Evolutionary conservation across 2,329 filamentous ascomycete genomes (phyloP).

Genomic region (Mariannaea sp.): DNA sequence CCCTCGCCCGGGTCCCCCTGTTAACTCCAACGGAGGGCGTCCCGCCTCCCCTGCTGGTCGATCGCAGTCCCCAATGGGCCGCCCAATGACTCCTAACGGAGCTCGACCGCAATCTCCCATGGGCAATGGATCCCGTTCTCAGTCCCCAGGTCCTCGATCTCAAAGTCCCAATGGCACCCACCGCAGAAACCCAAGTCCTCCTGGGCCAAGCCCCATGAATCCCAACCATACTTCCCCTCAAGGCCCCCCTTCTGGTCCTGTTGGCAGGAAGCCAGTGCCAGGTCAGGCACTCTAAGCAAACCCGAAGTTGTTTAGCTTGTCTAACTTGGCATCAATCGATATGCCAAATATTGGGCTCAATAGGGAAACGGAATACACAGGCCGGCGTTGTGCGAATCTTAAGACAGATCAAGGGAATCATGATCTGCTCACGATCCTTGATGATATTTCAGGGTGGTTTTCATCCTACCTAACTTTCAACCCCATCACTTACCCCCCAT

Average conservation of each 20-base stretch:
- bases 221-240: constrained; percentile 43
- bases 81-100: constrained; percentile 33
- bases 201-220: constrained; percentile 54
- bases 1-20: constrained; percentile 56
- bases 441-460: constrained; percentile 35
- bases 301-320: constrained; percentile 8
- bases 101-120: constrained; percentile 43
- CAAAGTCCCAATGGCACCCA: constrained; percentile 50
- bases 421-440: constrained; percentile 31
- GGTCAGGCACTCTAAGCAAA: constrained; percentile 54
- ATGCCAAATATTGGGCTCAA: constrained; percentile 24
- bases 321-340: constrained; percentile 24
- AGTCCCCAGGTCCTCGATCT: constrained; percentile 40
- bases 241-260: constrained; percentile 46
- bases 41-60: constrained; percentile 47
- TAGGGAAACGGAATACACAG: constrained; percentile 34
- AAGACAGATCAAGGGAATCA: constrained; percentile 30
- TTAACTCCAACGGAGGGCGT: constrained; percentile 47
- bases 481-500: constrained; percentile 32
- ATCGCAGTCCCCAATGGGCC: constrained; percentile 43
- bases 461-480: constrained; percentile 23
- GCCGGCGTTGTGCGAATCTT: constrained; percentile 40
- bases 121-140: constrained; percentile 44
- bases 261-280: constrained; percentile 61
- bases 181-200: constrained; percentile 49